Conservation (phyloP, 1,284 basidiomycete species). For the Cystobasidiaceae sp. region DNA sequence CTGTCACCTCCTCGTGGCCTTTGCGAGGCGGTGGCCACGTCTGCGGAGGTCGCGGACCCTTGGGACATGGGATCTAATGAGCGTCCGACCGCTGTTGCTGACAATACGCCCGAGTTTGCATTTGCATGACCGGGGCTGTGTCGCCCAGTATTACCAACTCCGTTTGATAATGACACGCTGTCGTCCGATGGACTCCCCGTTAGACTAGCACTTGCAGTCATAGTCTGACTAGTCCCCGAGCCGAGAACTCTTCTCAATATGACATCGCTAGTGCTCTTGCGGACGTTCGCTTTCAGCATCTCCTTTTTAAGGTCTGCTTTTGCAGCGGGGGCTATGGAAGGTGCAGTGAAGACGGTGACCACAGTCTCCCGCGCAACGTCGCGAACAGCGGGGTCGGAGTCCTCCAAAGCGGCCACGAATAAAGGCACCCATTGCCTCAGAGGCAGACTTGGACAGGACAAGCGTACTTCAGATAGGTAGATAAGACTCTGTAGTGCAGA, state of each 20-base stretch:
- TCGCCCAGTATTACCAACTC: not conserved
- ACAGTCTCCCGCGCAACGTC: conserved; percentile 74
- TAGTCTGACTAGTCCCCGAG: not conserved
- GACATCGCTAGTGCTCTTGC: conserved; percentile 66
- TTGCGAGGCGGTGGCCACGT: not conserved
- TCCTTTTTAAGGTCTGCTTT: conserved; percentile 90
- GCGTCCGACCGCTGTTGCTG: too few species aligned
- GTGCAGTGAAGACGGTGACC: conserved; percentile 75
- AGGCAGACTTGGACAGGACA: conserved; percentile 62
- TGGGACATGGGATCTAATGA: too few species aligned
- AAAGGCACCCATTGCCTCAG: conserved; percentile 72
- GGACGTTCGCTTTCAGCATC: conserved; percentile 71
- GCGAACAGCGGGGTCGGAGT: conserved; percentile 82
- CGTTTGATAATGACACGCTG: not conserved
- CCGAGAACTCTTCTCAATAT: conserved; percentile 44
- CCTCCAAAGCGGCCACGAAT: conserved; percentile 80
- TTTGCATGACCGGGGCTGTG: too few species aligned
- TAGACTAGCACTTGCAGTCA: not conserved
- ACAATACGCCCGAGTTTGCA: too few species aligned
- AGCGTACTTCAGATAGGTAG: conserved; percentile 28
- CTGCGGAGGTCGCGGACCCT: not conserved
- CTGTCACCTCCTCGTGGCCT: conserved; percentile 4
- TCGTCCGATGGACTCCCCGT: not conserved
- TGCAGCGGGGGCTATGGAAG: conserved; percentile 73
- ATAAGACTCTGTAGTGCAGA: conserved; percentile 8